phyloP scores from a whole-genome alignment of 306 rosid species.

The Quercus robur region DNA sequence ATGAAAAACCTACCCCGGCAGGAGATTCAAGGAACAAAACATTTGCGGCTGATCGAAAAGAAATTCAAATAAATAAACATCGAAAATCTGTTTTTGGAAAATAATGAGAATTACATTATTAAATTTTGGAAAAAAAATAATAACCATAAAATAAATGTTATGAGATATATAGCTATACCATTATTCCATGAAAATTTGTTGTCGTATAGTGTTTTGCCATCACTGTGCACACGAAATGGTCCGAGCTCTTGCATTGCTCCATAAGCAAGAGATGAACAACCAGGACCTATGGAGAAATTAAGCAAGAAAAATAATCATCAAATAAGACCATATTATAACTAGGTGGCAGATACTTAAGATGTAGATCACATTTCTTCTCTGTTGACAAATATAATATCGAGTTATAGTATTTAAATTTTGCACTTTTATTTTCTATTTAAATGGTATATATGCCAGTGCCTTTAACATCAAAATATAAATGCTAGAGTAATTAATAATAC shows the following conservation, averaged over 20 bases:
- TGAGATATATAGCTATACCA: slow-evolving; percentile 34
- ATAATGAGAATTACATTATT: background rate
- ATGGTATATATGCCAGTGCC: too few relatives aligned
- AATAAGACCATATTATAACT: too few relatives aligned
- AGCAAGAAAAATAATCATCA: too few relatives aligned
- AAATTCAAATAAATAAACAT: background rate
- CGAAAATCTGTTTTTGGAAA: background rate
- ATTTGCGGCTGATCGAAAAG: slow-evolving; percentile 61
- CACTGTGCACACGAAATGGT: slow-evolving; percentile 82
- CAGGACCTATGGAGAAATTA: too few relatives aligned
- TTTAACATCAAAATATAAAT: too few relatives aligned
- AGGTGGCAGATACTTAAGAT: too few relatives aligned
- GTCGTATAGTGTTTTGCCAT: slow-evolving; percentile 69
- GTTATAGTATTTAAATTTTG: too few relatives aligned
- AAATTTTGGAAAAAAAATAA: background rate
- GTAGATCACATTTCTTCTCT: too few relatives aligned
- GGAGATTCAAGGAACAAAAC: slow-evolving; percentile 85
- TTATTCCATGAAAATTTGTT: slow-evolving; percentile 72
- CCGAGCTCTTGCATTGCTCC: slow-evolving; percentile 61
- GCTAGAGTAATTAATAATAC: too few relatives aligned
- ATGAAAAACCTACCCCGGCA: slow-evolving; percentile 89
- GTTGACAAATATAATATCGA: too few relatives aligned
- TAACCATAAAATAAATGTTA: background rate
- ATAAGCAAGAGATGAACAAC: too few relatives aligned
- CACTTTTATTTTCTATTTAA: too few relatives aligned